Base-by-base conservation (phyloP, 1,284 basidiomycete genomes). In the Leccinum huronense region DNA sequence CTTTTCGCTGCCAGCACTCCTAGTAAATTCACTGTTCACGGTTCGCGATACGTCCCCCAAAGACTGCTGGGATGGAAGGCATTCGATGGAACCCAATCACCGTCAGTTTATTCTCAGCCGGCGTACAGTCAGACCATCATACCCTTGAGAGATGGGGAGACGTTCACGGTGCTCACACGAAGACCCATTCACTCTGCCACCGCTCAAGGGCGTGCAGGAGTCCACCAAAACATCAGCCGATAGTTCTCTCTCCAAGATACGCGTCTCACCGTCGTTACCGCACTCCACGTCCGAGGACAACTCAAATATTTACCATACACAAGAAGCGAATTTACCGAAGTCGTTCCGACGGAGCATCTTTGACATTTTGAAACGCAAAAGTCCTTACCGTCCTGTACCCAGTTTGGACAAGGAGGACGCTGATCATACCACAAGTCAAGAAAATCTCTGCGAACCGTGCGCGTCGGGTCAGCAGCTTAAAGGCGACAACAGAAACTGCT, bases 1-100 rank as follows among this genome's bases (percentile, higher is more conserved):
- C 67, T 71, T 34, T 62, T 68, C 51, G 59, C 67, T 30, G 66
- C 65, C 7, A 62, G 67, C 9, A 79, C 77, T 51, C 77, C 78
- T 4, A 79, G 78, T 62, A 79, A 79, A 62, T 66, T 65, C 31
- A 76, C 72, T 2, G 57, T 78, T 30, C 77, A 79, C 30, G 76
- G 75, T 16, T 68, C 73, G 2, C 63, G 68, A 59, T 73, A 70
- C 58, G 27, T 54, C 54, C 65, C 71, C 13, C 63, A 65, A 16
- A 62, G 59, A 30, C 58, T 27, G 16, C 57, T 63, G 19, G 34
- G 59, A 13, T 74, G 70, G 72, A 61, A 60, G 30, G 34, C 60
- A n/a, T 30, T 31, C 27, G 57, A 55, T 16, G 10, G 5, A 5
- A 33, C 62, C 34, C 68, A 42, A 10, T 14, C 61, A 14, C 30